Base-by-base conservation (phyloP, 108 stramenopile species). In the Cyclotella distinguenda region DNA sequence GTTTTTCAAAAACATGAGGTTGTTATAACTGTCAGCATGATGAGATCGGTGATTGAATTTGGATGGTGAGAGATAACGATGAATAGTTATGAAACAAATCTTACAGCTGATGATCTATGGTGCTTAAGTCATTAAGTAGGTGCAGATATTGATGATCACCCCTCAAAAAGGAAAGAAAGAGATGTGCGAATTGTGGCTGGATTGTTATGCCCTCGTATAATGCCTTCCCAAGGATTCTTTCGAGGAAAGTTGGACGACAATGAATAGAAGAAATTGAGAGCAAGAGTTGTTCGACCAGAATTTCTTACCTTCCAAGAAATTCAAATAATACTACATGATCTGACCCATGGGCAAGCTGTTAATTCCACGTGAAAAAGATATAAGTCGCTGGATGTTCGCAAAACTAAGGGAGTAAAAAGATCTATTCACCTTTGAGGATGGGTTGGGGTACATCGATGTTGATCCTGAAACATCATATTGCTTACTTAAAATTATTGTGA, bases 151-250 rank as follows among this genome's bases (percentile, higher is more conserved):
- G 89, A 68, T 95, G 95, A 68, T 93, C 89, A 3, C 96, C 94
- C 10, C 92, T 86, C 22, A 99, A 77, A 62, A 95, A 96, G 3
- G 91, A 82, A 11, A 99, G 82, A 69, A 98, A 98, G 76, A 97
- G 95, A 48, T 93, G 96, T 6, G 99, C 95, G 79, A 99, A 99
- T 56, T 89, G 90, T 34, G 97, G 97, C 47, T 95, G 90, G 22
- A 99, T 89, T 26, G 96, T 95, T 46, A 99, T 95, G 19, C 93
- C 93, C 78, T 99, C 98, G 52, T 88, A 94, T 16, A 98, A 72
- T 8, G 98, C 98, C 66, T 90, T 94, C 22, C 96, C 96, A 11
- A 99, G 81, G 26, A 99, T 89, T 31, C 92, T 60, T 21, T 97
- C 97, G 27, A 11, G 1, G 15, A 28, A 3, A 28, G 11, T 19